Percentiles rank a stretch among this genome's conserved stretches.
phyloP scores from a whole-genome alignment of 768 basidiomycete species.

The Leccinum variicolor region DNA sequence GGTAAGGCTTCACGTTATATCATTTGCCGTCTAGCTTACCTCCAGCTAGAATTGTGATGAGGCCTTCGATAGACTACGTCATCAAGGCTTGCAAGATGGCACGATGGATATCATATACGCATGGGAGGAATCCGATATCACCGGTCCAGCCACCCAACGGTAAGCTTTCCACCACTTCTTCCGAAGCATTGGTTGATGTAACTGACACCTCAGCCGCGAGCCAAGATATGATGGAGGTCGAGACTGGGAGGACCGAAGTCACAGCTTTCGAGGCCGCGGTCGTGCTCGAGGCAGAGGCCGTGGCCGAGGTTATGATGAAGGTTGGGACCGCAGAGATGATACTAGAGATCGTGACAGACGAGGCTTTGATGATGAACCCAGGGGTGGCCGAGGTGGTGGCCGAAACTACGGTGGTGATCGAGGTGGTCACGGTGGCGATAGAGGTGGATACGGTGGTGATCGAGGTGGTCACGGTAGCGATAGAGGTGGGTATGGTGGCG shows the following conservation, averaged over 20 bases:
- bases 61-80: slow-evolving; percentile 76
- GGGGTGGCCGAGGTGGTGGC: slow-evolving; percentile 35
- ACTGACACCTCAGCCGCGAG: slow-evolving; percentile 22
- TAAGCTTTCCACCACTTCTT: slow-evolving; percentile 15
- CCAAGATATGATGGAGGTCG: slow-evolving; percentile 37
- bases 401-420: slow-evolving; percentile 38
- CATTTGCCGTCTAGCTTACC: slow-evolving; percentile 6
- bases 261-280: slow-evolving; percentile 39
- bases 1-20: slow-evolving; percentile 39
- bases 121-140: slow-evolving; percentile 69
- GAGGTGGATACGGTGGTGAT: slow-evolving; percentile 35
- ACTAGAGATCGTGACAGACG: slow-evolving; percentile 36
- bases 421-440: slow-evolving; percentile 35
- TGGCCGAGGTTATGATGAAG: slow-evolving; percentile 35
- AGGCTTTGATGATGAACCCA: slow-evolving; percentile 35
- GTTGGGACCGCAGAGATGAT: slow-evolving; percentile 46
- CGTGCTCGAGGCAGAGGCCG: slow-evolving; percentile 40
- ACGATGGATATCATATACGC: slow-evolving; percentile 84
- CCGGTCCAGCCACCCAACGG: slow-evolving; percentile 45
- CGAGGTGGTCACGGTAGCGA: slow-evolving; percentile 6
- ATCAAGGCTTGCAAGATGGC: slow-evolving; percentile 79
- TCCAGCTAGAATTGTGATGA: slow-evolving; percentile 63
- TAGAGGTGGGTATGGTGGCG: slow-evolving; percentile 40
- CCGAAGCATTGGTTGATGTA: slow-evolving; percentile 2
- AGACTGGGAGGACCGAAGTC: slow-evolving; percentile 44